A percentile compares a stretch with the other conserved stretches of the same genome.
Evolutionary conservation across 2,329 filamentous ascomycete species (phyloP).

Genomic region (Ilyonectria sp.): DNA sequence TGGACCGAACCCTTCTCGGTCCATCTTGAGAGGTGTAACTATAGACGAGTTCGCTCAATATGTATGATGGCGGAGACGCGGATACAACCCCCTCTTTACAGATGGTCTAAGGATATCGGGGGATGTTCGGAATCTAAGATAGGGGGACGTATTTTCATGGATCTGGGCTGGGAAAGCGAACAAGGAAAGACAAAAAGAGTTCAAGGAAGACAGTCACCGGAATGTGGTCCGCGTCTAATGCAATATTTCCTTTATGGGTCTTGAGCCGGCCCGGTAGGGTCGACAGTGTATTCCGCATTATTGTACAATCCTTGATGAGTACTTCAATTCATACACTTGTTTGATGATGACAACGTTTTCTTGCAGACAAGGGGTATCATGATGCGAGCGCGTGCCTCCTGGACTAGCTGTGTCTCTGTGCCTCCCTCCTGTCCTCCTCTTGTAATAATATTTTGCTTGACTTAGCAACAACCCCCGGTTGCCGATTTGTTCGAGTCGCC

Average conservation of each 20-base stretch:
- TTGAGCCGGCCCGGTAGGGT: slow-evolving; percentile 38
- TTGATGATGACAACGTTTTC: slow-evolving; percentile 43
- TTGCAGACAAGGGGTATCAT: slow-evolving; percentile 49
- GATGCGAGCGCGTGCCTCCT: slow-evolving; percentile 44
- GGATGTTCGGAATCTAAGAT: slow-evolving; percentile 39
- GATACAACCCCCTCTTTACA: slow-evolving; percentile 26
- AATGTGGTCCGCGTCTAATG: slow-evolving; percentile 50
- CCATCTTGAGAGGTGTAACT: slow-evolving; percentile 34
- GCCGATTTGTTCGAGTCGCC: slow-evolving; percentile 58
- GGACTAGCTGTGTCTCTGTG: slow-evolving; percentile 33
- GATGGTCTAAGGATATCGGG: slow-evolving; percentile 40
- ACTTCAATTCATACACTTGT: slow-evolving; percentile 46
- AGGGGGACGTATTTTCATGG: slow-evolving; percentile 33
- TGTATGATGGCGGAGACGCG: slow-evolving; percentile 30
- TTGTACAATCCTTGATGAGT: slow-evolving; percentile 48
- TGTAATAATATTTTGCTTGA: slow-evolving; percentile 1
- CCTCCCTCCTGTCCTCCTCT: slow-evolving; percentile 17
- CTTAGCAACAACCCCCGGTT: slow-evolving; percentile 65
- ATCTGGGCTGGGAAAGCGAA: slow-evolving; percentile 42
- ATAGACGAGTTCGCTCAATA: slow-evolving; percentile 27
- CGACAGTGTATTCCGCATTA: slow-evolving; percentile 53
- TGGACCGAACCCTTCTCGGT: slow-evolving; percentile 25
- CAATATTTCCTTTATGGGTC: slow-evolving; percentile 39
- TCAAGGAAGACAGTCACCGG: slow-evolving; percentile 39
- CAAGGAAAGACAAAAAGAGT: slow-evolving; percentile 41